A percentile compares a stretch with the other conserved stretches of the same genome.
phyloP scores from a whole-genome alignment of 352 stramenopile genomes.

The Phytophthora tubulina region DNA sequence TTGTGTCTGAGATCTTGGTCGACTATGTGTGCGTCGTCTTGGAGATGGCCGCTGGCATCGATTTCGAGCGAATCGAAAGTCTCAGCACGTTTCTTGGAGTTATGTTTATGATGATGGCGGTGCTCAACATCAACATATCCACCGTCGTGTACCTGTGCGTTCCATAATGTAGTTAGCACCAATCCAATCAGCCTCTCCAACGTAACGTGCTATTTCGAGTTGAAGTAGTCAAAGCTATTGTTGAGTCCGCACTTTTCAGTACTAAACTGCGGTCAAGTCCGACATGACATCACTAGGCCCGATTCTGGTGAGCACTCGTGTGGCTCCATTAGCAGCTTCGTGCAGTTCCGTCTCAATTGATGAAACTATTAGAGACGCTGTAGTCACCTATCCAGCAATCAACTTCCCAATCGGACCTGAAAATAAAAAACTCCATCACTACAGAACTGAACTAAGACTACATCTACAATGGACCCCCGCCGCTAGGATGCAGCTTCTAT shows the following conservation, averaged over 20 bases:
- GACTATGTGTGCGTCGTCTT: slow-evolving; percentile 42
- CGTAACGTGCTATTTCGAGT: too few relatives aligned
- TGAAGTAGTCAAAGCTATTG: neutral
- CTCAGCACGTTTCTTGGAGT: slow-evolving; percentile 38
- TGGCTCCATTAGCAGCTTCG: slow-evolving; percentile 4
- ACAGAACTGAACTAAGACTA: slow-evolving; percentile 23
- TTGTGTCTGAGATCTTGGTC: slow-evolving; percentile 37
- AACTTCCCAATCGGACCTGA: neutral
- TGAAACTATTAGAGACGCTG: neutral
- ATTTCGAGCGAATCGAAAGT: slow-evolving; percentile 36
- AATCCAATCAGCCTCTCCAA: neutral
- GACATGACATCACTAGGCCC: slow-evolving; percentile 6
- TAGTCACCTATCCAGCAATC: slow-evolving; percentile 14
- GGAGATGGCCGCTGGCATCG: slow-evolving; percentile 42
- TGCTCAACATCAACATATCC: slow-evolving; percentile 49
- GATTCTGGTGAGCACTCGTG: slow-evolving; percentile 16
- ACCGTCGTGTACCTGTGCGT: slow-evolving; percentile 27
- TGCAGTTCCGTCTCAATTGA: slow-evolving; percentile 4
- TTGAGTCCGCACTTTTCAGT: too few relatives aligned
- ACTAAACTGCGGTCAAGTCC: neutral
- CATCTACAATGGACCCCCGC: slow-evolving; percentile 25
- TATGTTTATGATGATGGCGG: slow-evolving; percentile 39
- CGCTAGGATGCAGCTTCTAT: slow-evolving; percentile 30
- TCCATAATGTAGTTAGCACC: neutral
- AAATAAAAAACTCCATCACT: slow-evolving; percentile 8